A percentile compares a stretch with the other conserved stretches of the same genome.
Evolutionary conservation across 768 basidiomycete genomes (phyloP).

Genomic region (Leccinum broughii): DNA sequence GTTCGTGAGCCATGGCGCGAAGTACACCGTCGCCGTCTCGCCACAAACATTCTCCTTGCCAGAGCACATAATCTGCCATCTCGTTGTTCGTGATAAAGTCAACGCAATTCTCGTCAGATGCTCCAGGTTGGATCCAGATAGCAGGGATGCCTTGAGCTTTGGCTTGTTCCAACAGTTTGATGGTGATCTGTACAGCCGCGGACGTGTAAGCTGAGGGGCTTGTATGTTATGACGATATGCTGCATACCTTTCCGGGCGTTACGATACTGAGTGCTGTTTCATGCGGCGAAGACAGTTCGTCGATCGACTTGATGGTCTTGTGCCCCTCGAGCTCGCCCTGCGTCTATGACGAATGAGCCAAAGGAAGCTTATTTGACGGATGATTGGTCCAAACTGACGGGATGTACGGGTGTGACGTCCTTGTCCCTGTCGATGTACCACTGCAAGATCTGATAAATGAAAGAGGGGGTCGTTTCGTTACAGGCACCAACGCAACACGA

Average conservation of each 20-base stretch:
- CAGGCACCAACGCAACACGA: not conserved
- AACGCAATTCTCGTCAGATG: conserved; percentile 65
- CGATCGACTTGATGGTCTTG: conserved; percentile 52
- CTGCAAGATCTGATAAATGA: conserved; percentile 53
- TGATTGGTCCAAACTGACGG: conserved; percentile 42
- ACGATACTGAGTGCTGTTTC: conserved; percentile 78
- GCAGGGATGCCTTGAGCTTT: conserved; percentile 70
- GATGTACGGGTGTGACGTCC: conserved; percentile 73
- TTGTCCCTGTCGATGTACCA: conserved; percentile 69
- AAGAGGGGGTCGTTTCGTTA: not conserved
- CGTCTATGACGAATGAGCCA: conserved; percentile 45
- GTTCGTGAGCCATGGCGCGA: conserved; percentile 23
- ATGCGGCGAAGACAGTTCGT: conserved; percentile 56
- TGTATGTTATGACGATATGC: not conserved
- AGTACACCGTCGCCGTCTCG: conserved; percentile 67
- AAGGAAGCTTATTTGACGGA: not conserved
- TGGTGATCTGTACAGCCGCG: conserved; percentile 57
- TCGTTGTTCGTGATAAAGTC: conserved; percentile 66
- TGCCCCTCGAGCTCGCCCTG: conserved; percentile 69
- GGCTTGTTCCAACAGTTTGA: conserved; percentile 63
- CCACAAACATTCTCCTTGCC: conserved; percentile 82
- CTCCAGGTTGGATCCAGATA: conserved; percentile 90
- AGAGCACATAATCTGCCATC: conserved; percentile 67
- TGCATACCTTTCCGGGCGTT: conserved; percentile 66
- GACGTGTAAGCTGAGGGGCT: not conserved